Base-by-base conservation (phyloP, 2,329 filamentous ascomycete species). In the Immersiporthe knoxdaviesiana region DNA sequence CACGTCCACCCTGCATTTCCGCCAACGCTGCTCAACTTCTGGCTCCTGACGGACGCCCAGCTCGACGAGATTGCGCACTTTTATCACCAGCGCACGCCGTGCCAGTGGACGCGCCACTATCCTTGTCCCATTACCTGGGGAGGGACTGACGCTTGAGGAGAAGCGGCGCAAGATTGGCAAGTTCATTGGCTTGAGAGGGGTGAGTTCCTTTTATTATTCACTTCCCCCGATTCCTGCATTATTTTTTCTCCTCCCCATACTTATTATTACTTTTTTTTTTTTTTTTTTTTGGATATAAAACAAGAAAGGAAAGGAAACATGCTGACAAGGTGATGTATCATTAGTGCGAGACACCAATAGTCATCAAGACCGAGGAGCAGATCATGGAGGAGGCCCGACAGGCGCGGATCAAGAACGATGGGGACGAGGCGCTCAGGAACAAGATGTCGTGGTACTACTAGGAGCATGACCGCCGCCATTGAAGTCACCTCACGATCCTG, bases 151-250 rank as follows among this genome's bases (percentile, higher is more conserved):
- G 2, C 77, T 90, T 35, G 87, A 89, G 77, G 85, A 94, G 76
- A 94, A 94, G 83, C 84, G 91, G 71, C 82, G 91, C 71, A 89
- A 89, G 79, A 87, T 93, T 76, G 91, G 91, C 60, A 83, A 87
- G 73, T 94, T 94, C 73, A 92, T 93, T 76, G 91, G 91, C 16
- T 81, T 94, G 68, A 81, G 87, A 64, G 91, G 90, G n/a, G 70
- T 71, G 16, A 69, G 70, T 69, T 47, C n/a, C 61, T 24, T 32
- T 35, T 35, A 21, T 12, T 41, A 32, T 21, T 35, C 44, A 32
- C 8, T 21, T 41, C 11, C 24, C 30, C 21, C n/a, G 2, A 39
- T 7, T 12, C 37, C 24, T 62, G 14, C 4, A 12, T 61, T 41
- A 10, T 16, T 52, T 60, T 10, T 59, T 35, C 8, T 50, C 52